These are phyloP conservation scores for Baorangia bicolor DNA, from an alignment of 768 basidiomycete genomes.

Conservation along the genomic window DNA sequence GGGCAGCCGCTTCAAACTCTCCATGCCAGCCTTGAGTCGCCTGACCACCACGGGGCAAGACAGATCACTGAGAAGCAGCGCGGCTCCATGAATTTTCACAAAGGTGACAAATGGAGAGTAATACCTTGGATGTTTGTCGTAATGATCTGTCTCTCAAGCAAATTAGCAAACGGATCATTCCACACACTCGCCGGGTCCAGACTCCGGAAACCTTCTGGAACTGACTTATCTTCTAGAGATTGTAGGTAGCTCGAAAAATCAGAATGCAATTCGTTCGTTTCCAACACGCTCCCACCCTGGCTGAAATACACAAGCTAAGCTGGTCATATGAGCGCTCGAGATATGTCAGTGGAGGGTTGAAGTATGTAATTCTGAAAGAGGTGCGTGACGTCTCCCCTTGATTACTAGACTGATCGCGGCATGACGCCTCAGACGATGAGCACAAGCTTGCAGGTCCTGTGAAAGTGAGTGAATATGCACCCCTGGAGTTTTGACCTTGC, in stretches of 20 bases:
- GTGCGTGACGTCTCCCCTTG: neutral
- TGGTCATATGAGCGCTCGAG: neutral
- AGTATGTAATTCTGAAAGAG: neutral
- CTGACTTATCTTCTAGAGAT: too few species aligned
- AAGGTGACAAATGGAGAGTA: neutral
- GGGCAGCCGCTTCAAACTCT: neutral
- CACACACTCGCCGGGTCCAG: neutral
- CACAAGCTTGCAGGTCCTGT: too few species aligned
- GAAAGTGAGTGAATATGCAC: too few species aligned
- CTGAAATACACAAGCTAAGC: neutral
- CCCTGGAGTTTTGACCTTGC: too few species aligned
- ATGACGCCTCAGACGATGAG: neutral
- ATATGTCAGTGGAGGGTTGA: neutral
- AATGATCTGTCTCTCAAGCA: neutral
- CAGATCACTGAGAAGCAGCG: neutral
- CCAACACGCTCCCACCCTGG: neutral
- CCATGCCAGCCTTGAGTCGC: neutral
- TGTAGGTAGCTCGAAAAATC: neutral
- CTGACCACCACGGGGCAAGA: neutral
- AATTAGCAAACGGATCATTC: neutral
- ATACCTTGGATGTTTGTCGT: neutral
- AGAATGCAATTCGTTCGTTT: neutral
- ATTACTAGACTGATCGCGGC: too few species aligned
- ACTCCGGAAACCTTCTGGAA: neutral
- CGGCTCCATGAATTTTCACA: neutral